A percentile compares a stretch with the other conserved stretches of the same genome.
Evolutionary conservation across 192 early-diverging fungal genomes (phyloP).

Genomic region (Backusella tarrabulga): DNA sequence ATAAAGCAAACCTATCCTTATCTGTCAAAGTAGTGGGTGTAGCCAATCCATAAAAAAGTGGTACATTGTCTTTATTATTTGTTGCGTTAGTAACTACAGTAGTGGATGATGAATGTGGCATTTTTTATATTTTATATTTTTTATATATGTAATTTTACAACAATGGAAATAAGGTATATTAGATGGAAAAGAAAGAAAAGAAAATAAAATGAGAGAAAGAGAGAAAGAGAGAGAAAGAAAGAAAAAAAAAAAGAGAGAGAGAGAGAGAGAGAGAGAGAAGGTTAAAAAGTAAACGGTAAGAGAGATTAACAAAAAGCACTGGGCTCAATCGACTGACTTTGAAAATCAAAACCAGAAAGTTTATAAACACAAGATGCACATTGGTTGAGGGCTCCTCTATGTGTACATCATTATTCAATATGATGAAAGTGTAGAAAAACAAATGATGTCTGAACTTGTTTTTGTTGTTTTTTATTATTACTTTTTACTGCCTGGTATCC

Average conservation of each 20-base stretch:
- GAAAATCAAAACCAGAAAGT: background rate
- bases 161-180: background rate
- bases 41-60: background rate
- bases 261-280: background rate
- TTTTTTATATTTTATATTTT: conserved; percentile 5
- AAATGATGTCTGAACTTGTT: background rate
- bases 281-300: background rate
- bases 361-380: conserved; percentile 4
- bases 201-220: background rate
- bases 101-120: conserved; percentile 19
- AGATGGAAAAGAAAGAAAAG: background rate
- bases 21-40: conserved; percentile 10
- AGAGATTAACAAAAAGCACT: background rate
- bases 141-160: background rate
- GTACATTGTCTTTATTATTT: background rate
- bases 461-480: background rate
- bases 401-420: background rate
- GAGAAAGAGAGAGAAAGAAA: background rate
- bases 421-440: background rate
- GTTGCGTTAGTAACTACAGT: conserved; percentile 8
- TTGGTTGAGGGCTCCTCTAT: background rate
- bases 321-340: background rate
- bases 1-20: background rate
- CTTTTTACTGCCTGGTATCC: background rate
- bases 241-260: too few relatives aligned